Evolutionary conservation across 208 protist species (phyloP).

Genomic region (Wallacemonas sp.): DNA sequence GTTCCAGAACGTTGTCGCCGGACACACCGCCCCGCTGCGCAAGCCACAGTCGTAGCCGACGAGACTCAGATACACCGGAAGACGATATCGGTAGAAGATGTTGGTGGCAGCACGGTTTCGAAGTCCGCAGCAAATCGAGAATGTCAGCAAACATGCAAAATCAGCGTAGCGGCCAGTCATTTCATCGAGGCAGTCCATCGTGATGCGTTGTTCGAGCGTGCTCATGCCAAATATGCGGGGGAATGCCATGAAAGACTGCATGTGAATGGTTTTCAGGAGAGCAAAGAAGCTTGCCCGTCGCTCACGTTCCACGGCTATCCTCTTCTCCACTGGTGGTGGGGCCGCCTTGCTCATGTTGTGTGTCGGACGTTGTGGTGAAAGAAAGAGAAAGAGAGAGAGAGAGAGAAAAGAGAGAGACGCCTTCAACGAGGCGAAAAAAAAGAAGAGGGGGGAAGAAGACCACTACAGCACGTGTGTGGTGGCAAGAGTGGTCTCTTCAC

Average conservation of each 20-base stretch:
- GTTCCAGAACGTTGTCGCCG: constrained; percentile 77
- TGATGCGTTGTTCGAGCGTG: constrained; percentile 62
- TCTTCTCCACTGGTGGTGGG: constrained; percentile 4
- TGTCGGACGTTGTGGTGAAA: too few relatives aligned
- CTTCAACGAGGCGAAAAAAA: not conserved
- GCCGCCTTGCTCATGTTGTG: too few relatives aligned
- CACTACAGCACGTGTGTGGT: too few relatives aligned
- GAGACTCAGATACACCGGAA: constrained; percentile 69
- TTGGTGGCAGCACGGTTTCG: constrained; percentile 28
- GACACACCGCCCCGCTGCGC: constrained; percentile 41
- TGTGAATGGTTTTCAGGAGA: constrained; percentile 41
- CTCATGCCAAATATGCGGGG: constrained; percentile 22
- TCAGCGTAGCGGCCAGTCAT: constrained; percentile 82
- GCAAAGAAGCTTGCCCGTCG: constrained; percentile 62
- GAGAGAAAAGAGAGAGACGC: not conserved
- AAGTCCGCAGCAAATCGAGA: constrained; percentile 40
- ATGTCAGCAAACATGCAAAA: constrained; percentile 62
- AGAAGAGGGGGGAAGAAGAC: not conserved
- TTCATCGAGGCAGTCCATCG: constrained; percentile 75
- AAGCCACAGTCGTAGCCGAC: constrained; percentile 72
- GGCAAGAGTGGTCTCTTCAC: too few relatives aligned
- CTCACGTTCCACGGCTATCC: constrained; percentile 42
- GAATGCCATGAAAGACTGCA: constrained; percentile 13
- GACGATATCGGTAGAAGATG: constrained; percentile 43
- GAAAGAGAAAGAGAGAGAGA: constrained; percentile 22